phyloP scores from a whole-genome alignment of 1,284 basidiomycete genomes.

The Trichosporon sp. region DNA sequence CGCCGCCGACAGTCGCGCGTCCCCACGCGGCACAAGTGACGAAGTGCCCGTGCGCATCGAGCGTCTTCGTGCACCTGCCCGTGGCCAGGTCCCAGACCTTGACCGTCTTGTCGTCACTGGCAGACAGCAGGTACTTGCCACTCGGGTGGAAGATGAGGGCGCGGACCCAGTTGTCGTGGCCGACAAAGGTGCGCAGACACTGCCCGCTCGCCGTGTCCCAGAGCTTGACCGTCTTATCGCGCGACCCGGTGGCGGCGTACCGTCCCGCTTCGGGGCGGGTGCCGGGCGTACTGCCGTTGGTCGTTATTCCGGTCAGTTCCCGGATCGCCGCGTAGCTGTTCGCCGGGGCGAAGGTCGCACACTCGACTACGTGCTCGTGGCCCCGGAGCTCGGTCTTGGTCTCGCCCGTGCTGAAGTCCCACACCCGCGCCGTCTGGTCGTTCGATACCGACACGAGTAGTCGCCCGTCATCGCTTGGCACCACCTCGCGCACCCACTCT shows the following conservation, averaged over 20 bases:
- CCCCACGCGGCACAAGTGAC: conserved; percentile 82
- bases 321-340: conserved; percentile 73
- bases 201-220: conserved; percentile 82
- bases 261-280: conserved; percentile 55
- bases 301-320: conserved; percentile 72
- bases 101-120: conserved; percentile 87
- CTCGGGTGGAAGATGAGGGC: conserved; percentile 80
- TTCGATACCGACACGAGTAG: conserved; percentile 77
- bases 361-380: conserved; percentile 85
- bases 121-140: conserved; percentile 82
- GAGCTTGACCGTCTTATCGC: conserved; percentile 84
- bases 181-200: conserved; percentile 68
- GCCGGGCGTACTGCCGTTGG: conserved; percentile 40
- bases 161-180: conserved; percentile 83
- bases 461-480: conserved; percentile 74
- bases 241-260: conserved; percentile 77
- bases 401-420: conserved; percentile 74
- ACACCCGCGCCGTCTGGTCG: conserved; percentile 84
- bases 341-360: conserved; percentile 77
- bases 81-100: conserved; percentile 83
- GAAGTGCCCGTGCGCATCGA: conserved; percentile 85
- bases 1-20: conserved; percentile 60
- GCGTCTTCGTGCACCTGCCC: conserved; percentile 73
- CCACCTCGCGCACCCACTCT: conserved; percentile 70
- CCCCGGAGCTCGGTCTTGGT: conserved; percentile 80